phyloP scores from a whole-genome alignment of 352 stramenopile species.

The Blastocystis sp. region DNA sequence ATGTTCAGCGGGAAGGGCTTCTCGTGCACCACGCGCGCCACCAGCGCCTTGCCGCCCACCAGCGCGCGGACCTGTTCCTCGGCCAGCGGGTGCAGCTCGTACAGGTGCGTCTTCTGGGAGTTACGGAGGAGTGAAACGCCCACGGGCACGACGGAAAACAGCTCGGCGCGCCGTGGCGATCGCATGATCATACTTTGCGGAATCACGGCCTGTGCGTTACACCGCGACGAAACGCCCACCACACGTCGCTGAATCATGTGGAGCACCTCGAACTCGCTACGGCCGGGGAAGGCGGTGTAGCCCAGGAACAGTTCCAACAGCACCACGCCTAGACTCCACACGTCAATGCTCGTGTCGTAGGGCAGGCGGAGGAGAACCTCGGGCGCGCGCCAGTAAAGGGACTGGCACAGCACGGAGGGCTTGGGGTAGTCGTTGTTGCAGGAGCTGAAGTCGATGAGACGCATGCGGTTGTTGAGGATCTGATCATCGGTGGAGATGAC shows the following conservation, averaged over 20 bases:
- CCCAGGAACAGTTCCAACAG: conserved; percentile 1
- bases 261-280: not conserved
- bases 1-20: not conserved
- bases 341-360: conserved; percentile 10
- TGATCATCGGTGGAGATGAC: not conserved
- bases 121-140: not conserved
- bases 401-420: not conserved
- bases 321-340: conserved; percentile 3
- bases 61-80: not conserved
- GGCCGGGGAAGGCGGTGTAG: not conserved
- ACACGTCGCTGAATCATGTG: not conserved
- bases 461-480: not conserved
- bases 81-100: not conserved
- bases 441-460: conserved; percentile 20
- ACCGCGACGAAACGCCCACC: not conserved
- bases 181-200: not conserved
- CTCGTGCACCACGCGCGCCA: not conserved
- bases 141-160: not conserved
- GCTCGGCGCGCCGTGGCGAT: not conserved
- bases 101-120: not conserved
- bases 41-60: not conserved
- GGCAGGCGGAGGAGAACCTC: not conserved
- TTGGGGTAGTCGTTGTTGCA: conserved; percentile 7
- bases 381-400: not conserved
- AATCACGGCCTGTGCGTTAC: not conserved